Conservation (phyloP, 2,329 filamentous ascomycete species). For the Talaromyces sp. region DNA sequence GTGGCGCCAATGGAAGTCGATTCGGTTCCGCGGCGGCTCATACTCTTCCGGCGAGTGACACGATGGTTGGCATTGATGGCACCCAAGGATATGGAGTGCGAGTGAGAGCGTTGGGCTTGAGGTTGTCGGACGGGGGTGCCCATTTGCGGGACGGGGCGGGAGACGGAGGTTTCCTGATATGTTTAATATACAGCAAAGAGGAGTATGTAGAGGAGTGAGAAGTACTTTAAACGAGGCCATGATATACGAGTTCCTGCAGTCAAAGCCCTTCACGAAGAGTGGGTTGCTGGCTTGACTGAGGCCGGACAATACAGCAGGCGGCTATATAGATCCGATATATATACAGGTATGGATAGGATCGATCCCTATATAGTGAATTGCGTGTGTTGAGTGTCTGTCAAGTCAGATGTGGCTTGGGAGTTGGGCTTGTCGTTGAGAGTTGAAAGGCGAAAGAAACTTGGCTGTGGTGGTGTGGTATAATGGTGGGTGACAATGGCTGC, state of each 20-base stretch:
- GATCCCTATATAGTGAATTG: neutral
- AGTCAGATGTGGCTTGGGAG: neutral
- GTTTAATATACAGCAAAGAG: neutral
- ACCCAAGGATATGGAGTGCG: slow-evolving; percentile 74
- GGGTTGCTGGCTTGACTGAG: slow-evolving; percentile 16
- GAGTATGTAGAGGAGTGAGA: neutral
- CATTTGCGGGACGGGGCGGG: slow-evolving; percentile 65
- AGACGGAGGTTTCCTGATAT: slow-evolving; percentile 48
- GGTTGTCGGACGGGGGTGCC: slow-evolving; percentile 58
- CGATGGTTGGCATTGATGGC: slow-evolving; percentile 78
- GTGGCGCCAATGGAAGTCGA: slow-evolving; percentile 56
- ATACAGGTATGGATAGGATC: slow-evolving; percentile 19
- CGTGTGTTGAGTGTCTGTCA: neutral
- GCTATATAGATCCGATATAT: slow-evolving; percentile 24
- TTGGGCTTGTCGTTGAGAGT: neutral
- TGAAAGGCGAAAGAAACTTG: neutral
- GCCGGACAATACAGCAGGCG: slow-evolving; percentile 1
- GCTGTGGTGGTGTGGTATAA: neutral
- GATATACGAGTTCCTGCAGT: slow-evolving; percentile 28
- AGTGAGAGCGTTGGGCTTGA: slow-evolving; percentile 67
- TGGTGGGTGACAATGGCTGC: slow-evolving; percentile 6
- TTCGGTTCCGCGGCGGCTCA: slow-evolving; percentile 62
- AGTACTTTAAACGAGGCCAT: slow-evolving; percentile 44
- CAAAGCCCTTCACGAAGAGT: slow-evolving; percentile 15
- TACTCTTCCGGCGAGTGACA: slow-evolving; percentile 89